A percentile compares a stretch with the other conserved stretches of the same genome.
phyloP scores from a whole-genome alignment of 306 rosid species.

The Lablab purpureus region DNA sequence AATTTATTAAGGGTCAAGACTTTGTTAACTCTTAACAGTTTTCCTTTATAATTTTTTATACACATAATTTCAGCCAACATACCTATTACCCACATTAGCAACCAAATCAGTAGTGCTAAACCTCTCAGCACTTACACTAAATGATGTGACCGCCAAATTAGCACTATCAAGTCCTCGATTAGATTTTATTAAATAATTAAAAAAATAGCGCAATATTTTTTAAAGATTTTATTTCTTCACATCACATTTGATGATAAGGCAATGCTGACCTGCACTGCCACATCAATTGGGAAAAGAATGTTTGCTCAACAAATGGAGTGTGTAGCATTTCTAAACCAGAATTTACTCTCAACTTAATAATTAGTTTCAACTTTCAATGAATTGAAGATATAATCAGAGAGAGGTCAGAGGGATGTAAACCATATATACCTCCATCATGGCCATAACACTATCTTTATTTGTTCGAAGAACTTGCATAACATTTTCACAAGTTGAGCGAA shows the following conservation, averaged over 20 bases:
- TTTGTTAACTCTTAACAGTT: neutral
- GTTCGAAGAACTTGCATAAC: constrained; percentile 95
- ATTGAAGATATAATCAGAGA: neutral
- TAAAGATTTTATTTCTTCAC: neutral
- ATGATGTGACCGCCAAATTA: neutral
- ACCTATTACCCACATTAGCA: constrained; percentile 18
- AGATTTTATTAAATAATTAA: neutral
- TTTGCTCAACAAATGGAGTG: neutral
- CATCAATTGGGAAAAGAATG: neutral
- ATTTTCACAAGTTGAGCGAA: constrained; percentile 97
- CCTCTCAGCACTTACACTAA: neutral
- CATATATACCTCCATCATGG: constrained; percentile 96
- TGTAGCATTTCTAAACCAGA: constrained; percentile 14
- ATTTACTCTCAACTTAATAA: neutral
- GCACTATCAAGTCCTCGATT: neutral
- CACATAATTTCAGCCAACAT: constrained; percentile 3
- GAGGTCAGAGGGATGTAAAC: neutral
- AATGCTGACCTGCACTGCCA: constrained; percentile 5
- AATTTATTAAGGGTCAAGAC: constrained; percentile 4
- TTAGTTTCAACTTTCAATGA: neutral
- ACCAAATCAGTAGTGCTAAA: neutral
- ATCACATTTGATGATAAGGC: constrained; percentile 20
- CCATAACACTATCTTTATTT: constrained; percentile 92
- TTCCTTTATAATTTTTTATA: neutral
- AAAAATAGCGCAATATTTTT: neutral